phyloP scores from a whole-genome alignment of 768 basidiomycete genomes.

The Lyophyllum atratum region DNA sequence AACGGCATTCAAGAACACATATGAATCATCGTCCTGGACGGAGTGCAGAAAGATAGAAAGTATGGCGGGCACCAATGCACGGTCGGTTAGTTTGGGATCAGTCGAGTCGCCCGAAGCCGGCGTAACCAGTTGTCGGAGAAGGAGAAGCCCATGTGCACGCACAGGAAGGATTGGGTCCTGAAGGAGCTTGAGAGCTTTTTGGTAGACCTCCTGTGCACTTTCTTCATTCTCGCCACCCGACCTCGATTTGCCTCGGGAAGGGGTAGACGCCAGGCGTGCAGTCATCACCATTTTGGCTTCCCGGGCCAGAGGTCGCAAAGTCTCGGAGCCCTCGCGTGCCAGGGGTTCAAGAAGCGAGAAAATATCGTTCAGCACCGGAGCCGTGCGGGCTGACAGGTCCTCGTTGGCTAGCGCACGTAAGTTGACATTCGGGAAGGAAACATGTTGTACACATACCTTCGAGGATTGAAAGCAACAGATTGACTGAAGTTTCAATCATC shows the following conservation, averaged over 20 bases:
- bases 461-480: constrained; percentile 78
- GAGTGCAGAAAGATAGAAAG: constrained; percentile 85
- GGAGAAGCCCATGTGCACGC: constrained; percentile 86
- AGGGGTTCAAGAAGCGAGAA: constrained; percentile 63
- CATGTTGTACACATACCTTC: constrained; percentile 61
- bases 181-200: constrained; percentile 82
- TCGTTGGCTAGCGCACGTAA: constrained; percentile 47
- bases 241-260: constrained; percentile 28
- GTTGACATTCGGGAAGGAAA: not conserved
- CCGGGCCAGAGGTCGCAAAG: constrained; percentile 59
- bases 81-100: constrained; percentile 38
- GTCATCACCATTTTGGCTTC: constrained; percentile 87
- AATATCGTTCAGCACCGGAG: constrained; percentile 72
- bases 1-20: constrained; percentile 90
- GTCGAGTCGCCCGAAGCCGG: constrained; percentile 24
- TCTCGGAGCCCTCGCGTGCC: constrained; percentile 44
- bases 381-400: constrained; percentile 57
- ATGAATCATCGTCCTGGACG: constrained; percentile 92
- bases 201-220: constrained; percentile 68
- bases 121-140: constrained; percentile 77
- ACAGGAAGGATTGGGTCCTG: constrained; percentile 94
- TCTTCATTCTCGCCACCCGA: constrained; percentile 35
- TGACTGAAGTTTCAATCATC: constrained; percentile 76
- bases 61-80: constrained; percentile 78
- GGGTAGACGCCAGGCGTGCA: constrained; percentile 70